Percentiles rank a stretch among this genome's conserved stretches.
These are phyloP conservation scores for Antitrichia curtipendula DNA, from an alignment of 225 moss, liverwort and hornwort species.

Conservation along the genomic window DNA sequence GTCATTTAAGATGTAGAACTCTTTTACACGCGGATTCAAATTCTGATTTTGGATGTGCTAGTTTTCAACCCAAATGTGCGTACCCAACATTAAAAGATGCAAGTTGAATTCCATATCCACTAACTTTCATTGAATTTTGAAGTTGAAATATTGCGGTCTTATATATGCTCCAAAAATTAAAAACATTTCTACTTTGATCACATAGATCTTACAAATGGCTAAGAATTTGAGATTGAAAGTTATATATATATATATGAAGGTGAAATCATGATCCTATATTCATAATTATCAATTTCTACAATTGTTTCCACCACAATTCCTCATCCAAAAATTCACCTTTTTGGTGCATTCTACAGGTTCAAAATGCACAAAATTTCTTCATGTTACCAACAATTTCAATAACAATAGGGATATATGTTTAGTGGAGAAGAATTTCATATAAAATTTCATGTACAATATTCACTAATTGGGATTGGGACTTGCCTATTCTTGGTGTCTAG, in stretches of 20 bases:
- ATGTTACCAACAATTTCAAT: background rate
- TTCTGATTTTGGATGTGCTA: fast-evolving
- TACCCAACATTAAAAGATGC: background rate
- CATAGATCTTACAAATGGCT: background rate
- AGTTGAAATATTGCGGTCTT: no score
- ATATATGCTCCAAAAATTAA: no score
- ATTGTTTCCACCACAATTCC: background rate
- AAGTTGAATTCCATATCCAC: background rate
- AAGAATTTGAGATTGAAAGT: background rate
- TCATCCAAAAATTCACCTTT: background rate
- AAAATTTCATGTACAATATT: background rate
- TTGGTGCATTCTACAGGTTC: fast-evolving
- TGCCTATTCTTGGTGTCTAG: background rate
- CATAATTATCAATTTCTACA: background rate
- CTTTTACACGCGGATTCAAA: background rate
- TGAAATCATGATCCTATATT: background rate
- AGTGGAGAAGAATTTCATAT: background rate
- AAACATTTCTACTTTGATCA: background rate
- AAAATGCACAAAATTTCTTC: background rate
- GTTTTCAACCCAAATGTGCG: background rate
- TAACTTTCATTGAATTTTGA: background rate
- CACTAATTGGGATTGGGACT: fast-evolving
- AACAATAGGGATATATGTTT: background rate
- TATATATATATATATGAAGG: no score
- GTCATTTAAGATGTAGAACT: background rate